Evolutionary conservation across 2,329 filamentous ascomycete species (phyloP), one percentile per base, ranked within the genome.

Genomic region (Beauveria caledonica): DNA sequence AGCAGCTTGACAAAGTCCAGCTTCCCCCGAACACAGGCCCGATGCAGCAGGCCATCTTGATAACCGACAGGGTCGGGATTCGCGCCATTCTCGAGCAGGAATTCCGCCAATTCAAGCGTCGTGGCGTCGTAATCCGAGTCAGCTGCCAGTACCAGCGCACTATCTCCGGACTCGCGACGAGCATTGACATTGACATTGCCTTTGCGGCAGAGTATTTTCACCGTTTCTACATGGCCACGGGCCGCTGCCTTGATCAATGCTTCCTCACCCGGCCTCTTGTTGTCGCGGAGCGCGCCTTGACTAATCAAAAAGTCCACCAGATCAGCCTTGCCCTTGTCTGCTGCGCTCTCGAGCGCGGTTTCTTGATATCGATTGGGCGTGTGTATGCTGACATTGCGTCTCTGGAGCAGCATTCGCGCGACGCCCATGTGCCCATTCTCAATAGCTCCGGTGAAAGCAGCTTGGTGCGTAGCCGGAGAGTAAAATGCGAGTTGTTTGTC

Each of bases 321-420:
- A 23, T 60, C 58, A 23, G 17, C 42, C 36, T 42, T 54, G 2
- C 58, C 58, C 17, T 60, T 60, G 21, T 40, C 50, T 9, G 58
- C 58, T 6, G 58, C 58, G 42, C 42, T 54, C 23, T 60, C 58
- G 21, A 60, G 19, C 4, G 58, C 42, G 7, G 50, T 60, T 48
- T 49, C 15, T 6, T 49, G 27, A 17, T 60, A 25, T 27, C n/a
- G 19, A n/a, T 49, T 42, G 1, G 42, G 42, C 7, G 50, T 21
- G 13, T 60, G 27, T 3, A 60, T 48, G 23, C 52, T 60, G 21
- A 60, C n/a, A 7, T 29, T 48, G 5, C 50, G 50, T 42, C 58
- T 54, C 21, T 54, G 39, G 10, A 60, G 6, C 9, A 60, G 21
- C 58, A 60, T 60, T 6, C 23, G 21, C 8, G 50, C 50, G 7